Conservation (phyloP, 2,329 filamentous ascomycete species). For the Fusarium drepaniforme region DNA sequence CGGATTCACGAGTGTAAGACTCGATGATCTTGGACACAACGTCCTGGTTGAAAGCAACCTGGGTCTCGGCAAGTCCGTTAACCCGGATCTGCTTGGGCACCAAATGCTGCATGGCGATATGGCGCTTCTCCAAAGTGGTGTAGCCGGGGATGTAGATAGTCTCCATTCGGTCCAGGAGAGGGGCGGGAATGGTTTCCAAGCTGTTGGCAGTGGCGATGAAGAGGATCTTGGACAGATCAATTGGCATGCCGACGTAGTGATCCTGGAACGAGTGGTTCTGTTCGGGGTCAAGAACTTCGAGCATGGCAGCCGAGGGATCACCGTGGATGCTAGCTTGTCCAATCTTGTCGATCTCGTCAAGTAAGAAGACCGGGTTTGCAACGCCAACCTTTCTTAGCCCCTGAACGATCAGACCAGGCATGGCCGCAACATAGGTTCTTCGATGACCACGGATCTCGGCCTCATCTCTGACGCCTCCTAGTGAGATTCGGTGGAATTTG, state of each 20-base stretch:
- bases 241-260: constrained; percentile 95
- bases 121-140: constrained; percentile 95
- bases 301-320: constrained; percentile 96
- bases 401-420: constrained; percentile 95
- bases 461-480: constrained; percentile 95
- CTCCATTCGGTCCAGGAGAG: constrained; percentile 96
- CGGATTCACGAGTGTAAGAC: constrained; percentile 94
- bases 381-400: constrained; percentile 96
- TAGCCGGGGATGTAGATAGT: constrained; percentile 94
- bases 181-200: constrained; percentile 94
- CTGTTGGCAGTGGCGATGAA: constrained; percentile 98
- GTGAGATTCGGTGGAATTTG: constrained; percentile 96
- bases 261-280: constrained; percentile 96
- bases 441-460: constrained; percentile 96
- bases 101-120: constrained; percentile 93
- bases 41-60: constrained; percentile 82
- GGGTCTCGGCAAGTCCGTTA: constrained; percentile 83
- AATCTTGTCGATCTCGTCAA: constrained; percentile 99
- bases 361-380: constrained; percentile 92
- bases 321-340: constrained; percentile 92
- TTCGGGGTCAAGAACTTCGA: constrained; percentile 96
- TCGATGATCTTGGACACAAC: constrained; percentile 97
- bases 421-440: constrained; percentile 97
- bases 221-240: constrained; percentile 94
- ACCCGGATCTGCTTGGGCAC: constrained; percentile 94